Evolutionary conservation across 2,329 filamentous ascomycete species (phyloP).

Genomic region (Talaromyces sp.): DNA sequence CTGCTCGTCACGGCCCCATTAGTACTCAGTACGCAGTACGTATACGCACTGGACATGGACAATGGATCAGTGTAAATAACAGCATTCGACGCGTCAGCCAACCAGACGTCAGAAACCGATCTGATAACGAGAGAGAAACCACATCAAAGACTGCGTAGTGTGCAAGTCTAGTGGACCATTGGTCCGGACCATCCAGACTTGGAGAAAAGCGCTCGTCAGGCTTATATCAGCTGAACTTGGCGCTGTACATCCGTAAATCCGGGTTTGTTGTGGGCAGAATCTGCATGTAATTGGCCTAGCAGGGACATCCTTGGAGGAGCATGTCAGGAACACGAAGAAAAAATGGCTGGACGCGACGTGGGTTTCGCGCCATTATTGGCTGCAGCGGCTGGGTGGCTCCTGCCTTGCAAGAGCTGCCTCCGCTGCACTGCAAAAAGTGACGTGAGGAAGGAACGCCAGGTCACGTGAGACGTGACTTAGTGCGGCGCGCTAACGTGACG

Average conservation of each 20-base stretch:
- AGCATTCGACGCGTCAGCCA: constrained; percentile 13
- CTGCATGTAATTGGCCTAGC: neutral
- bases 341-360: constrained; percentile 17
- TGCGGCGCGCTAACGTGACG: constrained; percentile 38
- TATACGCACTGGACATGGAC: neutral
- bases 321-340: neutral
- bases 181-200: constrained; percentile 7
- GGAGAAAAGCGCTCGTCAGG: constrained; percentile 8
- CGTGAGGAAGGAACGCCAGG: constrained; percentile 26
- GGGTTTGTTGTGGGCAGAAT: constrained; percentile 10
- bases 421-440: neutral
- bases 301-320: neutral
- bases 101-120: constrained; percentile 4
- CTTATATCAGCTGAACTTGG: constrained; percentile 9
- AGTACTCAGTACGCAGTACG: no score
- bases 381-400: neutral
- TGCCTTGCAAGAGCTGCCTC: neutral
- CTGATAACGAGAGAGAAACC: constrained; percentile 17
- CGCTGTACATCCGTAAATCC: constrained; percentile 17
- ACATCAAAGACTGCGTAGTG: neutral
- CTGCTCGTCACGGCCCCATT: neutral
- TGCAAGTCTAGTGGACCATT: neutral
- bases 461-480: constrained; percentile 41
- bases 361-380: constrained; percentile 18
- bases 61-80: neutral